phyloP scores from a whole-genome alignment of 2,329 filamentous ascomycete species.

The Pseudogymnoascus sp. region DNA sequence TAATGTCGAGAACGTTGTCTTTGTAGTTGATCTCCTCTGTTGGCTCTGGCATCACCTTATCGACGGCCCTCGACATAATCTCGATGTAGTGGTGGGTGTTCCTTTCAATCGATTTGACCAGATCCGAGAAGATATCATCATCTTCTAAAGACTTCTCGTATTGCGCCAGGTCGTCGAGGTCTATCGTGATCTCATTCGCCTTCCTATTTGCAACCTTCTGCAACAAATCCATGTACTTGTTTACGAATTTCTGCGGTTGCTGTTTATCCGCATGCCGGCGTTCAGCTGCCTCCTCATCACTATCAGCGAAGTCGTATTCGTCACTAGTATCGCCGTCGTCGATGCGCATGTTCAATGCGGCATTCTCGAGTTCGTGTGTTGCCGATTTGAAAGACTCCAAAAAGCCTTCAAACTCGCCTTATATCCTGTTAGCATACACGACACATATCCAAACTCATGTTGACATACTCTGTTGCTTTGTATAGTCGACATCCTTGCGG shows the following conservation, averaged over 20 bases:
- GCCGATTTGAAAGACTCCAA: conserved; percentile 79
- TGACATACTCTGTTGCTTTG: conserved; percentile 68
- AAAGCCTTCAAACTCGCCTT: conserved; percentile 81
- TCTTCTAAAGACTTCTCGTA: conserved; percentile 68
- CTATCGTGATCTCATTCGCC: conserved; percentile 70
- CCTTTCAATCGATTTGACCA: conserved; percentile 77
- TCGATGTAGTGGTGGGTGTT: conserved; percentile 97
- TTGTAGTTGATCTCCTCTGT: conserved; percentile 83
- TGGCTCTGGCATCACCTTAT: conserved; percentile 75
- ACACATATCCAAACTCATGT: conserved; percentile 13
- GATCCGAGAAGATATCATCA: conserved; percentile 46
- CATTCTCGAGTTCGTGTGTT: conserved; percentile 70
- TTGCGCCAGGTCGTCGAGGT: conserved; percentile 77
- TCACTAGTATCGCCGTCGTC: conserved; percentile 81
- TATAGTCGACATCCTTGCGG: conserved; percentile 76
- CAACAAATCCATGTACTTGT: conserved; percentile 84
- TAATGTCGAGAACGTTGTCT: conserved; percentile 91
- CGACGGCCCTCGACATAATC: conserved; percentile 78
- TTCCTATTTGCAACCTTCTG: conserved; percentile 80
- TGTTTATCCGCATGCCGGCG: conserved; percentile 40
- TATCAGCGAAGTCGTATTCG: conserved; percentile 89
- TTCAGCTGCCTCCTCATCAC: conserved; percentile 54
- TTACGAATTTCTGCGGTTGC: conserved; percentile 51
- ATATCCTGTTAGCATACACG: neutral
- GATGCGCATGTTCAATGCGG: conserved; percentile 76